A percentile compares a stretch with the other conserved stretches of the same genome.
phyloP scores from a whole-genome alignment of 2,329 filamentous ascomycete genomes.

The Boeremia lycopersici region DNA sequence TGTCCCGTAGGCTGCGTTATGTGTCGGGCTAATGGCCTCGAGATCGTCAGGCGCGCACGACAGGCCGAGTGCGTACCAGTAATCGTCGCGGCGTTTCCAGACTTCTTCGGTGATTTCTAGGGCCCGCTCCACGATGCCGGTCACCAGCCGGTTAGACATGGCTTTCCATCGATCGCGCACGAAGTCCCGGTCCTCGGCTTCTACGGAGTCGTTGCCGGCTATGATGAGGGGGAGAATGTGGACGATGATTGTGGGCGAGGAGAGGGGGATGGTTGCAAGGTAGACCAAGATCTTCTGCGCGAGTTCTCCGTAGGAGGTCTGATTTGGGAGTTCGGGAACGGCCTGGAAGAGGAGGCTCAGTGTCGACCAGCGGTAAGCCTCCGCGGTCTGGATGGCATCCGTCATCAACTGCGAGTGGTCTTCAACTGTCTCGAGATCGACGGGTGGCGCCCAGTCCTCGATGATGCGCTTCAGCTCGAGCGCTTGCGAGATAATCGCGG shows the following conservation, averaged over 20 bases:
- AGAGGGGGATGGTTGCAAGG: conserved; percentile 66
- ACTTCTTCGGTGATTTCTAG: conserved; percentile 68
- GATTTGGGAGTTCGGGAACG: conserved; percentile 68
- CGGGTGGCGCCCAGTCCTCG: conserved; percentile 65
- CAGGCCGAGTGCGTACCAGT: conserved; percentile 44
- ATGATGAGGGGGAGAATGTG: conserved; percentile 71
- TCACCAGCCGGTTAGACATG: conserved; percentile 66
- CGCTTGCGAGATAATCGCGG: conserved; percentile 64
- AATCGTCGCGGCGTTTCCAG: conserved; percentile 67
- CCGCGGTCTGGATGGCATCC: conserved; percentile 68
- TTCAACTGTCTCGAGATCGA: conserved; percentile 62
- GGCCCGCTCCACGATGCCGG: conserved; percentile 69
- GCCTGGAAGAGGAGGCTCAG: conserved; percentile 69
- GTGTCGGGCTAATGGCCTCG: conserved; percentile 4
- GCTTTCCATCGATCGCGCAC: conserved; percentile 65
- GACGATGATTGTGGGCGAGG: conserved; percentile 67
- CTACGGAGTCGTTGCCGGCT: conserved; percentile 67
- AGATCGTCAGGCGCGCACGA: conserved; percentile 3
- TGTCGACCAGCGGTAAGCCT: conserved; percentile 70
- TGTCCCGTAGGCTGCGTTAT: conserved; percentile 13
- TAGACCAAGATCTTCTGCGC: conserved; percentile 66
- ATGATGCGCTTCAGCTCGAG: conserved; percentile 65
- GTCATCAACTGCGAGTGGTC: conserved; percentile 65
- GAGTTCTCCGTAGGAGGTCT: conserved; percentile 59
- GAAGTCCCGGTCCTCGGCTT: conserved; percentile 66